Conservation (phyloP, 805 yeast genomes). For the Debaryomyces castellii region DNA sequence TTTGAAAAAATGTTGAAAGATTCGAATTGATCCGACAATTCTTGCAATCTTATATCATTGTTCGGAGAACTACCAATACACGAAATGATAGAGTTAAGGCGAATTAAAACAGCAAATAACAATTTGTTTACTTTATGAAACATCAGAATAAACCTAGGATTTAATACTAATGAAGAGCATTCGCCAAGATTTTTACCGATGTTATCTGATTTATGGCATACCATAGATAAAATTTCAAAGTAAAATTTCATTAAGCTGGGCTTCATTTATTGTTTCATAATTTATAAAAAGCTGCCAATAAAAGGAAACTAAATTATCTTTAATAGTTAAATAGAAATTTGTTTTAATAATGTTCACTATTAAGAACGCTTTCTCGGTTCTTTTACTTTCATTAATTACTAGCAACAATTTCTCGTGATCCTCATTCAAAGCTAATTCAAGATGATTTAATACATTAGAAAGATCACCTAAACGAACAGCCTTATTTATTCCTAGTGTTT, state of each 20-base stretch:
- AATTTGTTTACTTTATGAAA: conserved; percentile 16
- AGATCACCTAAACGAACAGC: not conserved
- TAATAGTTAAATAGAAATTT: conserved; percentile 27
- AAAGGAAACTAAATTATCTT: conserved; percentile 36
- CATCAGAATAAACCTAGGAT: conserved; percentile 16
- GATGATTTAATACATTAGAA: not conserved
- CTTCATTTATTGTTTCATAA: conserved; percentile 29
- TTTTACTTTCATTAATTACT: not conserved
- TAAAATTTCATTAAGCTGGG: conserved; percentile 34
- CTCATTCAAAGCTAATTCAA: not conserved
- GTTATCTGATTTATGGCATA: conserved; percentile 9
- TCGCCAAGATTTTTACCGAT: conserved; percentile 7
- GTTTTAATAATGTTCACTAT: conserved; percentile 7
- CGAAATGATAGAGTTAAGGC: conserved; percentile 2
- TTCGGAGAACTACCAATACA: not conserved
- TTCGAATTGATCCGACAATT: not conserved
- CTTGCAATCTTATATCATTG: not conserved
- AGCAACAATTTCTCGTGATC: not conserved
- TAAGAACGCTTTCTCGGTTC: not conserved
- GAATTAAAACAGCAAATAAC: conserved; percentile 2
- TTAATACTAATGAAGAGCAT: conserved; percentile 15
- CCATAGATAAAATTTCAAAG: conserved; percentile 13
- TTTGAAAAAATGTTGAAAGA: conserved; percentile 7
- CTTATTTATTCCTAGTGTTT: not conserved
- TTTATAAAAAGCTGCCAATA: conserved; percentile 44